Percentiles rank a stretch among this genome's conserved stretches.
Conservation (phyloP, 169 alveolate genomes). For the Hepatocystis sp. region DNA sequence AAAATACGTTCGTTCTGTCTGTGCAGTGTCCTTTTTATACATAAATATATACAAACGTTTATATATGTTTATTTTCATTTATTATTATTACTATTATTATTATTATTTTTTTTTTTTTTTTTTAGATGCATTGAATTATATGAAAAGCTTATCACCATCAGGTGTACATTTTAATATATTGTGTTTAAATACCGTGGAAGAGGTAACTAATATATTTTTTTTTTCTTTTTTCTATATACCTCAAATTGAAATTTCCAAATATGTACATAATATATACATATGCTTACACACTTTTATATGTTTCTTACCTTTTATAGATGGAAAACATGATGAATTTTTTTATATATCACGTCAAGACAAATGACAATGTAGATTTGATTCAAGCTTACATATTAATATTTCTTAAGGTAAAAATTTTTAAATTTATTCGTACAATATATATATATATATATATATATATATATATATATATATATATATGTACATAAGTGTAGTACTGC, state of each 20-base stretch:
- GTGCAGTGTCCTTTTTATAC: no score
- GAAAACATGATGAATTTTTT: constrained; percentile 75
- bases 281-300: not conserved
- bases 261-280: constrained; percentile 2
- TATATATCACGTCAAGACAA: constrained; percentile 69
- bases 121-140: constrained; percentile 44
- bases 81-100: not conserved
- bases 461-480: no score
- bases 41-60: not conserved
- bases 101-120: not conserved
- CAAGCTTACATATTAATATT: constrained; percentile 63
- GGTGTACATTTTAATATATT: constrained; percentile 67
- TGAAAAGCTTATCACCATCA: constrained; percentile 60
- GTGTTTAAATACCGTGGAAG: constrained; percentile 37
- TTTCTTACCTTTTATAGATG: constrained; percentile 16
- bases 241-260: not conserved
- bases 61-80: not conserved
- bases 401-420: constrained; percentile 24
- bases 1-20: not conserved
- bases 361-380: constrained; percentile 65
- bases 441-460: no score
- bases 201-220: constrained; percentile 19
- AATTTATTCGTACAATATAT: constrained; percentile 2
- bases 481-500: no score
- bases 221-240: not conserved